Evolutionary conservation across 176 grass and related monocot species (phyloP).

Genomic region (Themeda triandra): DNA sequence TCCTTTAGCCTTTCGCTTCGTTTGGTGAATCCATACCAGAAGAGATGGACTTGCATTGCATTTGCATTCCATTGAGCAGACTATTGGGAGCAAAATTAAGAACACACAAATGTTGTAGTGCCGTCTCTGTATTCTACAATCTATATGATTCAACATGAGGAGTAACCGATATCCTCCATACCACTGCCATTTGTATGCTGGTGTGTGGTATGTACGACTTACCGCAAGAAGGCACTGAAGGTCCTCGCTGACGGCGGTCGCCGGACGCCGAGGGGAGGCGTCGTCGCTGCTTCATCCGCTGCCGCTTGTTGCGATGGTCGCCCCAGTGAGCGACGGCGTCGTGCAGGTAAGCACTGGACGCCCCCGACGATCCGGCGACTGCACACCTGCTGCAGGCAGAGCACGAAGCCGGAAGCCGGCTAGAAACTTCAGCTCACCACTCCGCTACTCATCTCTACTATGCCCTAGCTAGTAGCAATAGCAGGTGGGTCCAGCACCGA

Average conservation of each 20-base stretch:
- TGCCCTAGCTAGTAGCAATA: background rate
- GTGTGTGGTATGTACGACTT: background rate
- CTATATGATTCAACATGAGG: background rate
- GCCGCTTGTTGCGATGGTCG: constrained; percentile 51
- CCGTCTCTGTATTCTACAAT: too few species aligned
- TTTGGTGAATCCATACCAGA: background rate
- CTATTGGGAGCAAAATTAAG: too few species aligned
- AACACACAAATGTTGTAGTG: background rate
- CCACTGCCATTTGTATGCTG: background rate
- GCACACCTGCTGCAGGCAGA: constrained; percentile 39
- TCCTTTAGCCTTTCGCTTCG: background rate
- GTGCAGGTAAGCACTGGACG: constrained; percentile 61
- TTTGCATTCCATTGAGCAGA: background rate
- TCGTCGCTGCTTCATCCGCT: constrained; percentile 10
- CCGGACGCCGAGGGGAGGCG: constrained; percentile 16
- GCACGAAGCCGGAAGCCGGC: background rate
- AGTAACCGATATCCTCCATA: background rate
- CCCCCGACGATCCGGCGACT: constrained; percentile 57
- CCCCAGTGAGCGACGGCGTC: constrained; percentile 46
- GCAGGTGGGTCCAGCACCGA: background rate
- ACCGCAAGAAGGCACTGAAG: constrained; percentile 63
- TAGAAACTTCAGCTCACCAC: background rate
- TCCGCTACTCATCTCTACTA: background rate
- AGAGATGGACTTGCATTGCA: background rate
- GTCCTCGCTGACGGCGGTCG: constrained; percentile 35